Evolutionary conservation across 257 asterid species (phyloP), one percentile per base, ranked within the genome.

Genomic region (Misopates orontium): DNA sequence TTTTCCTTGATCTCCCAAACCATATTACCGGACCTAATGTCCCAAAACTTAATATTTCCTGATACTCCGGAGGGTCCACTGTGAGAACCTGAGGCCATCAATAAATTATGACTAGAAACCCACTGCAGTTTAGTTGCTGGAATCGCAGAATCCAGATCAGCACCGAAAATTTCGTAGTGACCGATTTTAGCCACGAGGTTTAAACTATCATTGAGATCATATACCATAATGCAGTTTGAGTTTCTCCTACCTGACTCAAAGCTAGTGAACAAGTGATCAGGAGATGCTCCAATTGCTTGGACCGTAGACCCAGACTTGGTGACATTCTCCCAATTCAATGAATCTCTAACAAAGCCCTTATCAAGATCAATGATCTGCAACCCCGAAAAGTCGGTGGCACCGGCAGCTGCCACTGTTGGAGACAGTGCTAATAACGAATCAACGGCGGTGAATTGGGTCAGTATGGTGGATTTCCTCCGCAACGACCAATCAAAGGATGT

Each of bases 41-140:
- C 99, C 96, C 95, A 94, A 59, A 90, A 88, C 65, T 69, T 86
- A 60, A 94, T 84, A 58, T 83, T 85, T 16, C 99, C 99, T 0
- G 58, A 55, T 1, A 94, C 96, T 49, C 99, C 97, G 14, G 89
- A 80, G 3, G 95, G 91, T 6, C 96, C 97, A 40, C 97, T 79
- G 69, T 94, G 99, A 21, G 96, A 88, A 19, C 99, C 99, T 0
- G 96, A 80, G 40, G 97, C 97, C 97, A 94, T 90, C 71, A 94
- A 76, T 80, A 93, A 70, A 68, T 86, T 93, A 60, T 84, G 95
- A 60, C 78, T 65, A 0, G 92, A 47, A 41, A 87, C 64, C 99
- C 99, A 93, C 40, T 74, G 84, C 25, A 93, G 44, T 72, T 90
- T 93, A 3, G 99, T 93, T 0, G 99, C 84, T 10, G 99, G 99